Base-by-base conservation (phyloP, 352 stramenopile species). In the Phytophthora pinifolia region DNA sequence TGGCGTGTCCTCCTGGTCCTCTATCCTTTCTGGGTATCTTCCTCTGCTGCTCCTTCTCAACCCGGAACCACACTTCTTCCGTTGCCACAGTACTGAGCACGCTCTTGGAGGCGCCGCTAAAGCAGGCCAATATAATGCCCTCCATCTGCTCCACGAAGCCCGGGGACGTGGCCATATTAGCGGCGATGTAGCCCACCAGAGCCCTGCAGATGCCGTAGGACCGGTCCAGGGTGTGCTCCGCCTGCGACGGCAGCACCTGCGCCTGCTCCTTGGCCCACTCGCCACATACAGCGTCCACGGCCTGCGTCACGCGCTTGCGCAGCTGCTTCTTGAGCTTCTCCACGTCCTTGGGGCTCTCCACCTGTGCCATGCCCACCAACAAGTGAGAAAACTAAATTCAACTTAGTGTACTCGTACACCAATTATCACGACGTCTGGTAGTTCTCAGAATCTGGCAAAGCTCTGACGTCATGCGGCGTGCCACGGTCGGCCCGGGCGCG, bases 131-230 rank as follows among this genome's bases (percentile, higher is more conserved):
- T 38, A 89, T 86, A 41, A 89, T 72, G 42, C 79, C 72, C 33
- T 88, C 79, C 79, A 89, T 89, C 47, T 89, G 76, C 46, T 80
- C 52, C 29, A 58, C 49, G 48, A 88, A 88, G 44, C 69, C 72
- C 8, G 59, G 62, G 22, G 72, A 84, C 37, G 74, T 88, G 36
- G 45, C 51, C 74, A 88, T 84, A 54, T 84, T 82, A 2, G 43
- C 57, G n/a, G 54, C 48, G 50, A 88, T 88, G 51, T 82, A 88
- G 37, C 44, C 20, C 17, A 86, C 75, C 33, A 88, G 56, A 33
- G 61, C 68, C 45, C 68, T 56, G 63, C 77, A 88, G 61, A 60
- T 78, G 22, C 46, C 66, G 44, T 80, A 74, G 41, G 71, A 81
- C 0, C 70, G 42, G 36, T 88, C 72, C 27, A 84, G 70, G 42